phyloP scores from a whole-genome alignment of 768 basidiomycete species.

The Trametes gibbosa region DNA sequence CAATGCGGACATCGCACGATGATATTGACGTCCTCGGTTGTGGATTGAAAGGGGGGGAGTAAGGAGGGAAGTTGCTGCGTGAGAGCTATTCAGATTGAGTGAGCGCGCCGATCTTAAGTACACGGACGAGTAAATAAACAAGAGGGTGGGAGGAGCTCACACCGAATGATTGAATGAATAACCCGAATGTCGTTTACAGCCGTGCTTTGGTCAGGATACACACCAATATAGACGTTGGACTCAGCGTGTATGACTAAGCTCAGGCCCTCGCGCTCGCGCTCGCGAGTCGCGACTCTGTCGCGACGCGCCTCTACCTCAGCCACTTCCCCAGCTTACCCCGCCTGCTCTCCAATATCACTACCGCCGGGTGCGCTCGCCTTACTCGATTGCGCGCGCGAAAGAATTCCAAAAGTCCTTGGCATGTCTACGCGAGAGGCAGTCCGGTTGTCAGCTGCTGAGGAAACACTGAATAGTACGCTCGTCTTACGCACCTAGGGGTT shows the following conservation, averaged over 20 bases:
- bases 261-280: too few species aligned
- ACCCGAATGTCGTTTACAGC: not conserved
- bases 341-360: not conserved
- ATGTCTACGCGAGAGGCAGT: constrained; percentile 18
- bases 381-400: too few species aligned
- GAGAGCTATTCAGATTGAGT: too few species aligned
- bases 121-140: not conserved
- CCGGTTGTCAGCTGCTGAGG: constrained; percentile 12
- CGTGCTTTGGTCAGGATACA: constrained; percentile 7
- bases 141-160: not conserved
- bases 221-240: not conserved
- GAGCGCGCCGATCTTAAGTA: not conserved
- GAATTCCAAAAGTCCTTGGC: not conserved
- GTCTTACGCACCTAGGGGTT: not conserved
- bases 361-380: not conserved
- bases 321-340: not conserved
- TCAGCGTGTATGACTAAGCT: constrained; percentile 9
- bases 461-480: constrained; percentile 17
- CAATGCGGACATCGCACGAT: not conserved
- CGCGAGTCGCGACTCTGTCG: not conserved
- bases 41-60: not conserved
- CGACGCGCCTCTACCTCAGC: not conserved
- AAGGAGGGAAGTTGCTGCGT: not conserved
- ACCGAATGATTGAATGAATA: not conserved
- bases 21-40: not conserved